Evolutionary conservation across 768 basidiomycete species (phyloP).

Genomic region (Psilocybe tampanensis): DNA sequence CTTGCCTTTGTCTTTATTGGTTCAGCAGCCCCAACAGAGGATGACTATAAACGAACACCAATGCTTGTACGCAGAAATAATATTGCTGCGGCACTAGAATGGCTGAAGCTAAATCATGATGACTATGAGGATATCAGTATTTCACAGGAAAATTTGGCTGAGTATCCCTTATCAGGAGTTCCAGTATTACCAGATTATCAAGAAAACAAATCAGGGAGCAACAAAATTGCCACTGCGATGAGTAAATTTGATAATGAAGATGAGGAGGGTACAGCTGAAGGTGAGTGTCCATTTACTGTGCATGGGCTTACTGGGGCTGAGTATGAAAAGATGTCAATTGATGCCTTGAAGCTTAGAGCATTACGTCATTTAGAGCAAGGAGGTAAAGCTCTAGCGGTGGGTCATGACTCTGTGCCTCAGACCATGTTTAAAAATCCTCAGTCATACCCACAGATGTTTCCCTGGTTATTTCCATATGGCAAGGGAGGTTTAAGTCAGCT

Average conservation of each 20-base stretch:
- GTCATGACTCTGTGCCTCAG: slow-evolving; percentile 26
- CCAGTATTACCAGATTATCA: slow-evolving; percentile 27
- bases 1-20: slow-evolving; percentile 16
- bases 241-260: slow-evolving; percentile 28
- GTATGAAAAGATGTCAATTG: slow-evolving; percentile 18
- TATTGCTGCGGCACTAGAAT: slow-evolving; percentile 31
- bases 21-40: slow-evolving; percentile 1
- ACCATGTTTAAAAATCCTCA: slow-evolving; percentile 35
- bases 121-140: slow-evolving; percentile 35
- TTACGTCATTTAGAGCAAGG: slow-evolving; percentile 26
- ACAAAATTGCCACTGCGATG: slow-evolving; percentile 24
- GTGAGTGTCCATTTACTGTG: slow-evolving; percentile 39
- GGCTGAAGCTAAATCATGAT: slow-evolving; percentile 36
- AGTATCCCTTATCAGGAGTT: slow-evolving; percentile 24
- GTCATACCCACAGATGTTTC: slow-evolving; percentile 39
- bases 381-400: slow-evolving; percentile 30
- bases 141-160: slow-evolving; percentile 23
- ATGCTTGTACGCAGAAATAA: slow-evolving; percentile 22
- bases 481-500: slow-evolving; percentile 33
- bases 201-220: slow-evolving; percentile 3
- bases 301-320: slow-evolving; percentile 35
- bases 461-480: slow-evolving; percentile 45
- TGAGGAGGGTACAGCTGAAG: slow-evolving; percentile 30
- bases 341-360: slow-evolving; percentile 23
- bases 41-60: slow-evolving; percentile 22